These are phyloP conservation scores for Dentipellis sp. DNA, from an alignment of 768 basidiomycete genomes.

Conservation along the genomic window DNA sequence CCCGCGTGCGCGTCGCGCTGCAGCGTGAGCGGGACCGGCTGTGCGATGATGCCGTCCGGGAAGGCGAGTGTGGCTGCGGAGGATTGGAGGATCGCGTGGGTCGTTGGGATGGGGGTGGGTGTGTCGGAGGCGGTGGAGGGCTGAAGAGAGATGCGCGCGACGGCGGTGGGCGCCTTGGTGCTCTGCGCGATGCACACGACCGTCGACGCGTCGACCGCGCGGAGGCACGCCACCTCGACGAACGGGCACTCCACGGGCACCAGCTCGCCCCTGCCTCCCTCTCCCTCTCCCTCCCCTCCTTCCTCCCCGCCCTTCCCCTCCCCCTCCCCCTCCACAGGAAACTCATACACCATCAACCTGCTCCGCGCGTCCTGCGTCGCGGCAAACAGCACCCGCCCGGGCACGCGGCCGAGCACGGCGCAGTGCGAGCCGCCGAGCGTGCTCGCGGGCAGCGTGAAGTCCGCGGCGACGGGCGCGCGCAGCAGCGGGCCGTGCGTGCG, in stretches of 20 bases:
- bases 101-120: background rate
- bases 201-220: background rate
- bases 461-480: background rate
- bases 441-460: constrained; percentile 4
- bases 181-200: background rate
- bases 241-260: constrained; percentile 1
- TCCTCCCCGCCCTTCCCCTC: too few relatives aligned
- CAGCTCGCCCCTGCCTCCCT: too few relatives aligned
- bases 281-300: too few relatives aligned
- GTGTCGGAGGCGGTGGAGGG: too few relatives aligned
- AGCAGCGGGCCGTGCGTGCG: background rate
- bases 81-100: background rate
- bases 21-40: constrained; percentile 2
- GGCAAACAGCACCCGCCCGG: background rate
- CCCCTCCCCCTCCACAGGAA: too few relatives aligned
- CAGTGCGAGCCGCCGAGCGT: constrained; percentile 1
- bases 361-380: background rate
- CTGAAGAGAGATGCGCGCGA: background rate
- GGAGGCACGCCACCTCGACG: background rate
- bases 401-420: background rate
- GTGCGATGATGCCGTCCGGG: constrained; percentile 5
- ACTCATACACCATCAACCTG: background rate
- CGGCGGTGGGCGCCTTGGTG: background rate
- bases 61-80: background rate
- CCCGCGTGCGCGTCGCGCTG: too few relatives aligned